Percentiles rank a stretch among this genome's conserved stretches.
These are phyloP conservation scores for Populus davidiana DNA, from an alignment of 345 rosid species.

Conservation along the genomic window DNA sequence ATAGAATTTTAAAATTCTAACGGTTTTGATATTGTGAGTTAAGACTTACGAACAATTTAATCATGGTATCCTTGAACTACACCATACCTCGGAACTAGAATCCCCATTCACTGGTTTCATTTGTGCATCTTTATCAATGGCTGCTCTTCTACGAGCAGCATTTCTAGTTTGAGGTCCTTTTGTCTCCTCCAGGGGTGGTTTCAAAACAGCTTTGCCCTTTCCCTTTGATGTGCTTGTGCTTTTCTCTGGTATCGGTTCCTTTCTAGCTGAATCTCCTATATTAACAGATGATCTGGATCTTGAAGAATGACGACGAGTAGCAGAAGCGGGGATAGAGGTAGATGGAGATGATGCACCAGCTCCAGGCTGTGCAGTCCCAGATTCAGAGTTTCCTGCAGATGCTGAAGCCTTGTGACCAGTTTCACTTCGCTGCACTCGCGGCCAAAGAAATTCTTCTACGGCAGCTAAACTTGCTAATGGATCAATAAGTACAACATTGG, in stretches of 20 bases:
- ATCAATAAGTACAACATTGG: conserved; percentile 91
- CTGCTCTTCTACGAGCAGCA: conserved; percentile 83
- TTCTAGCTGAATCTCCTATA: conserved; percentile 65
- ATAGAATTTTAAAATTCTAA: neutral
- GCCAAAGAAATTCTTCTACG: conserved; percentile 97
- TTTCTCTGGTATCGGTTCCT: conserved; percentile 65
- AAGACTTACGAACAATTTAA: neutral
- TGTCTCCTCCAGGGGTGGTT: conserved; percentile 64
- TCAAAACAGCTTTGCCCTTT: conserved; percentile 96
- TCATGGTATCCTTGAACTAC: neutral
- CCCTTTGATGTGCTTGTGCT: conserved; percentile 79
- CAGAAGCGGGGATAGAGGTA: conserved; percentile 62
- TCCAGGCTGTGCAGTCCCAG: conserved; percentile 52
- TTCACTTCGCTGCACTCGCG: conserved; percentile 87
- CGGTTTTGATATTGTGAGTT: neutral
- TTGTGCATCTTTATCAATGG: conserved; percentile 68
- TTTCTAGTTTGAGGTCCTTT: conserved; percentile 97
- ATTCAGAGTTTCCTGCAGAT: conserved; percentile 66
- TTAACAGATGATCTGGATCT: conserved; percentile 80
- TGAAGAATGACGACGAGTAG: conserved; percentile 72
- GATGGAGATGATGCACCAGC: conserved; percentile 82
- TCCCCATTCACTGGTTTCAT: conserved; percentile 68
- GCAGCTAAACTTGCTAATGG: conserved; percentile 97
- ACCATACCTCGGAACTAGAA: conserved; percentile 84
- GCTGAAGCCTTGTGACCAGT: conserved; percentile 66